Base-by-base conservation (phyloP, 2,329 filamentous ascomycete genomes). In the Neofusicoccum laricinum region DNA sequence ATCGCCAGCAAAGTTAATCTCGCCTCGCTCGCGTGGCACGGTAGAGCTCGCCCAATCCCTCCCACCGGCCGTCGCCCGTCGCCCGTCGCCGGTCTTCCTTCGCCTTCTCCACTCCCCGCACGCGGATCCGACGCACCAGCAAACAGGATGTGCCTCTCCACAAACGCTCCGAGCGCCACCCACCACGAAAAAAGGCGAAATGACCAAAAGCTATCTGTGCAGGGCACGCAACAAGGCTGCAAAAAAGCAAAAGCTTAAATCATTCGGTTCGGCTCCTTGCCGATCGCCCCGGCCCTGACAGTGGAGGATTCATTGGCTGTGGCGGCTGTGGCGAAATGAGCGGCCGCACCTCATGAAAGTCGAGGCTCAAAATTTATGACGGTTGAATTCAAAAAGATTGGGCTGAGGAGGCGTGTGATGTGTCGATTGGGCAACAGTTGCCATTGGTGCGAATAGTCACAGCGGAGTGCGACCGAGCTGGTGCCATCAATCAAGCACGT, bases 201-300 rank as follows among this genome's bases (percentile, higher is more conserved):
- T 19, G 21, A 15, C 15, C 11, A 15, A 49, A 32, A 14, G 25
- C 25, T 48, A 4, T 25, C 45, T 17, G 17, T 30, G 17, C 25
- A 21, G 14, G 46, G 25, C 12, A n/a, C 3, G 3, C 7, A 15
- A 45, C 4, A 17, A 38, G 14, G 36, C 36, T 12, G 21, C 15
- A 58, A 58, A 45, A 15, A 43, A 30, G 5, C 19, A 45, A 15
- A 59, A 59, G 55, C 55, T 59, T 59, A 59, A 51, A 34, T 46
- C 21, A 43, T 46, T 19, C 55, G n/a, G 19, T 38, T 48, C 55
- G 55, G 55, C 30, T 59, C 55, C 41, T 45, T 32, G 14, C 49
- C 40, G 40, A 36, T 59, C 43, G 55, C 55, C 41, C 25, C 41
- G 55, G n/a, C 30, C 30, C 55, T 25, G 55, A 14, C 41, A 17